A percentile compares a stretch with the other conserved stretches of the same genome.
These are phyloP conservation scores for Cryptococcus hybrid DNA, from an alignment of 1,284 basidiomycete species.

Conservation along the genomic window DNA sequence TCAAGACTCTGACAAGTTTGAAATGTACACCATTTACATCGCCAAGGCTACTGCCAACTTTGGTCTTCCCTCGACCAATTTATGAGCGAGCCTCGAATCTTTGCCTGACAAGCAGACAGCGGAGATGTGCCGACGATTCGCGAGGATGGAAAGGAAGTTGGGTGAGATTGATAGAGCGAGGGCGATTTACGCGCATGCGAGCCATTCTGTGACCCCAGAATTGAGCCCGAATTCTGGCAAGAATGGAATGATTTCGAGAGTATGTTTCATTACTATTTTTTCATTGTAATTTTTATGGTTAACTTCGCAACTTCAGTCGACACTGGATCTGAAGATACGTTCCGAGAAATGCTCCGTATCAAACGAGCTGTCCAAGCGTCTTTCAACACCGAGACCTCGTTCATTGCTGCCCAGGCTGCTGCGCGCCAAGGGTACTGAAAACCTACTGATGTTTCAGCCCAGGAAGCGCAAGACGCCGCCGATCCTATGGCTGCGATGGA, in stretches of 20 bases:
- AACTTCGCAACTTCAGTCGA: conserved; percentile 57
- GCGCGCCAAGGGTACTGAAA: conserved; percentile 54
- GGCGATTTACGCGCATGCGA: conserved; percentile 94
- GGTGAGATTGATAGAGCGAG: conserved; percentile 98
- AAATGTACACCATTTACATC: conserved; percentile 98
- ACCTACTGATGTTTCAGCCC: conserved; percentile 36
- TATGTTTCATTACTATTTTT: conserved; percentile 20
- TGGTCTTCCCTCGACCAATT: conserved; percentile 91
- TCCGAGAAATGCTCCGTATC: conserved; percentile 98
- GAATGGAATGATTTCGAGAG: conserved; percentile 97
- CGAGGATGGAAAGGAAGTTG: conserved; percentile 92
- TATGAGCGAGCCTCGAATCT: conserved; percentile 93
- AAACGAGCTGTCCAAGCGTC: conserved; percentile 97
- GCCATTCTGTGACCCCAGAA: conserved; percentile 97
- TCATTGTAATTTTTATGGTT: neutral
- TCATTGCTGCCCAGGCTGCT: conserved; percentile 79
- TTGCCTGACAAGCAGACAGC: conserved; percentile 92
- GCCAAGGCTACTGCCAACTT: conserved; percentile 96
- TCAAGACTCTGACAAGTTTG: conserved; percentile 87
- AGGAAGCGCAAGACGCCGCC: conserved; percentile 50
- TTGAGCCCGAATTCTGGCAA: conserved; percentile 86
- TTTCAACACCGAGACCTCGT: conserved; percentile 90
- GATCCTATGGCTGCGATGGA: conserved; percentile 59
- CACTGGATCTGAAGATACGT: conserved; percentile 96
- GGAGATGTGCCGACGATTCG: conserved; percentile 97